phyloP scores from a whole-genome alignment of 371 early-diverging fungal species.

The Saksenaea vasiformis region DNA sequence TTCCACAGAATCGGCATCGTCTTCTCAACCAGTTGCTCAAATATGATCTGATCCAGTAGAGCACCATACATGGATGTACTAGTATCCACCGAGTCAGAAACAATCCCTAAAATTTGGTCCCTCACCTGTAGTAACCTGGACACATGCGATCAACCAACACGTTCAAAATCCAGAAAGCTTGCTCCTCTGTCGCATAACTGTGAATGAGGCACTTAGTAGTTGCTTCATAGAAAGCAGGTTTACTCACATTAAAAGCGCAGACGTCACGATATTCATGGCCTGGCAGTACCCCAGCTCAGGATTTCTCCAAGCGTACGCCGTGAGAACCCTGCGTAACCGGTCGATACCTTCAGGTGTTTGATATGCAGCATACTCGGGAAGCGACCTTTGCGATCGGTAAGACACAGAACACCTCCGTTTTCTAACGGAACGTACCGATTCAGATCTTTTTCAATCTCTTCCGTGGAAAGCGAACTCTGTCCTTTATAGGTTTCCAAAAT shows the following conservation, averaged over 20 bases:
- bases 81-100: background rate
- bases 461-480: conserved; percentile 71
- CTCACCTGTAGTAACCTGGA: conserved; percentile 87
- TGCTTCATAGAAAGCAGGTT: background rate
- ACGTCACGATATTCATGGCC: conserved; percentile 98
- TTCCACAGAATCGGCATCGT: conserved; percentile 78
- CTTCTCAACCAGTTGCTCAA: conserved; percentile 83
- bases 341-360: conserved; percentile 91
- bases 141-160: conserved; percentile 87
- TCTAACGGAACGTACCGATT: conserved; percentile 57
- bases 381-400: conserved; percentile 40
- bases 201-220: background rate
- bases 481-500: conserved; percentile 71
- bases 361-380: conserved; percentile 95
- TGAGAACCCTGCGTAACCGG: conserved; percentile 85
- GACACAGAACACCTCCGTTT: background rate
- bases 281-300: conserved; percentile 97
- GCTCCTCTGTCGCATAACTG: conserved; percentile 91
- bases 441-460: conserved; percentile 98
- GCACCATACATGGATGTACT: conserved; percentile 98
- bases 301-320: conserved; percentile 83
- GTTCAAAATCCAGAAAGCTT: conserved; percentile 93
- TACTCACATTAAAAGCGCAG: conserved; percentile 80
- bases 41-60: conserved; percentile 91
- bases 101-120: background rate